Base-by-base conservation (phyloP, 2,329 filamentous ascomycete species). In the Penicillium nordicum region DNA sequence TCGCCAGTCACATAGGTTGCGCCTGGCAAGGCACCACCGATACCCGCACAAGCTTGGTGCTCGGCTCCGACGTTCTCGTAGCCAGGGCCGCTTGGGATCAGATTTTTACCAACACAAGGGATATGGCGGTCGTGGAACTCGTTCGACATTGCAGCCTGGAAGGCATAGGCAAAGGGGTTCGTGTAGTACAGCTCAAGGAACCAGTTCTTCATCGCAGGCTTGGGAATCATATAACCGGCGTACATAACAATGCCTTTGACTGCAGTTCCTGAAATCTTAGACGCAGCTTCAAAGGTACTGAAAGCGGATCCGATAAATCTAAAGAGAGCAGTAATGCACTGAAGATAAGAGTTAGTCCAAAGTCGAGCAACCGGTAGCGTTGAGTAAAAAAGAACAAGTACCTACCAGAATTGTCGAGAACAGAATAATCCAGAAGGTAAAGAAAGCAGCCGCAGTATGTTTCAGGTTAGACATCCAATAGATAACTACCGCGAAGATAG, bases 391-490 rank as follows among this genome's bases (percentile, higher is more conserved):
- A 18, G 18, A 6, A 14, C 21, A 12, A 29, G 4, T 1, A 41
- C 53, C 25, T 30, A 56, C 53, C 41, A 56, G 50, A 30, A 29
- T 56, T 30, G 53, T 56, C 9, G 53, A 30, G 34, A 56, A 56
- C 36, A 56, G 14, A 3, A 83, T 62, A 21, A 81, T 57, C 80
- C 80, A 85, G 63, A 79, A 85, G 1, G 82, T 85, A 63, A 88
- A 85, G 73, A 86, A 87, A 0, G 78, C 73, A 0, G 66, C 75
- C 0, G 84, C 83, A 0, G 74, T 72, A 6, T 63, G 61, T n/a
- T 77, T 80, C 23, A 87, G 67, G 0, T 80, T 80, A 16, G 79
- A 79, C 83, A 87, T 84, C 61, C 84, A 88, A 68, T 87, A 87
- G 0, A 84, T 56, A 0, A 84, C 74, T 0, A 88, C 9, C 3